Percentiles rank a stretch among this genome's conserved stretches.
These are phyloP conservation scores for Yamadazyma epiphylla DNA, from an alignment of 1,139 yeast species.

Conservation along the genomic window DNA sequence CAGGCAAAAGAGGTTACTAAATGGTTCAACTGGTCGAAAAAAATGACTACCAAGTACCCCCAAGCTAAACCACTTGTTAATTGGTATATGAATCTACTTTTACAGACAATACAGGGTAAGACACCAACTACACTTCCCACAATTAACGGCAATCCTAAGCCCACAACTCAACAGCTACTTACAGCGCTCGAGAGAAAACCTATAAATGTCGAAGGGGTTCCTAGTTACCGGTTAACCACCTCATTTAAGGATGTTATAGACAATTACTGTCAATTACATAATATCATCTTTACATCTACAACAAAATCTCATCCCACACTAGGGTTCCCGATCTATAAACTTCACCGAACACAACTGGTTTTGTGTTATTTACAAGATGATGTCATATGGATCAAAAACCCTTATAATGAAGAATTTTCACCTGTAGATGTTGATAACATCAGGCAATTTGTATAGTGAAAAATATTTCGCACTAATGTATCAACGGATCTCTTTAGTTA, in stretches of 20 bases:
- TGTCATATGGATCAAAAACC: conserved; percentile 28
- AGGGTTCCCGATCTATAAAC: conserved; percentile 23
- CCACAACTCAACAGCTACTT: conserved; percentile 3
- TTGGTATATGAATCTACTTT: conserved; percentile 26
- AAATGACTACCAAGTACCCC: background rate
- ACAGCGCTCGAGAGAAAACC: too few species aligned
- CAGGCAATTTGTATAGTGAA: conserved; percentile 3
- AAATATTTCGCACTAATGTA: too few species aligned
- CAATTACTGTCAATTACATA: conserved; percentile 23
- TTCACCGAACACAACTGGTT: conserved; percentile 10
- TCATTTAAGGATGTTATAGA: conserved; percentile 38
- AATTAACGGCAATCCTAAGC: conserved; percentile 1
- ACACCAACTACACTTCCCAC: conserved; percentile 2
- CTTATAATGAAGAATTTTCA: conserved; percentile 10
- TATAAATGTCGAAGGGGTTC: conserved; percentile 23
- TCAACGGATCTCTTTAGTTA: too few species aligned
- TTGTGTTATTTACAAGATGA: conserved; percentile 30
- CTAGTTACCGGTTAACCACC: conserved; percentile 25
- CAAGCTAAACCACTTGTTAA: conserved; percentile 9
- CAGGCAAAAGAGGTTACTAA: conserved; percentile 10
- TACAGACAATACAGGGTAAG: conserved; percentile 4
- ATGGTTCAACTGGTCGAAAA: conserved; percentile 13
- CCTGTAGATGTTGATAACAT: conserved; percentile 23
- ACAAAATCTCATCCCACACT: conserved; percentile 15
- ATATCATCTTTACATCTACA: conserved; percentile 20